phyloP scores from a whole-genome alignment of 148 eudicot genomes.

The Selenicereus undatus region DNA sequence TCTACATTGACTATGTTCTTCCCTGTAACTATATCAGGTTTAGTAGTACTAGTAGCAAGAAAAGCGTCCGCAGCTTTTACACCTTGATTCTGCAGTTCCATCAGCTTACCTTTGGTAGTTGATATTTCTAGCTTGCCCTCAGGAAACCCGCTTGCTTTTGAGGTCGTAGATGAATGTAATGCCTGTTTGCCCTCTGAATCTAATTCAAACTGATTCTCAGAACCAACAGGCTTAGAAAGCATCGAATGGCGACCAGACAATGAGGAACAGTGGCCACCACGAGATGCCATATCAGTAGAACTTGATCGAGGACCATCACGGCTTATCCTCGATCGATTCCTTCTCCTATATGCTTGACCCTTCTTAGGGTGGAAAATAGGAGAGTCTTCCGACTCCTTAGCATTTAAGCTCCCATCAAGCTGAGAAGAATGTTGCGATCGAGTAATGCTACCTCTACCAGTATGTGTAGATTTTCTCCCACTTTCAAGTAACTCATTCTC shows the following conservation, averaged over 20 bases:
- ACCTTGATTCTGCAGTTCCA: conserved; percentile 34
- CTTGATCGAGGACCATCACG: conserved; percentile 73
- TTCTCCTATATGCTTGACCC: conserved; percentile 71
- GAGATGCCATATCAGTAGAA: conserved; percentile 50
- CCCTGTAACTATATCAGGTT: conserved; percentile 31
- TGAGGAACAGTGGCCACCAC: conserved; percentile 44
- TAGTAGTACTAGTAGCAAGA: conserved; percentile 22
- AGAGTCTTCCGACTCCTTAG: conserved; percentile 59
- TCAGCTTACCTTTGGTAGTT: conserved; percentile 28
- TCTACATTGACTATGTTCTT: conserved; percentile 32
- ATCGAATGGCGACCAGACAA: conserved; percentile 44
- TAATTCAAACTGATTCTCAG: conserved; percentile 42
- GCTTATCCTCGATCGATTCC: conserved; percentile 61
- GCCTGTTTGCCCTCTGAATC: conserved; percentile 47
- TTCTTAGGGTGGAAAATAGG: conserved; percentile 57
- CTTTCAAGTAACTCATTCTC: conserved; percentile 56
- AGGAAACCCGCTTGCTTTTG: conserved; percentile 23
- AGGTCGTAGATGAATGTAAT: conserved; percentile 31
- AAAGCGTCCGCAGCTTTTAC: conserved; percentile 33
- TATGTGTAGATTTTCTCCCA: conserved; percentile 41
- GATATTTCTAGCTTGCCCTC: conserved; percentile 32
- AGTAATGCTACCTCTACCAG: conserved; percentile 35
- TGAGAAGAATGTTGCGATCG: conserved; percentile 60
- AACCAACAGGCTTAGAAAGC: conserved; percentile 31
- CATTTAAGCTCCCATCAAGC: conserved; percentile 46